These are phyloP conservation scores for Eremochloa ophiuroides DNA, from an alignment of 176 grass and related monocot species.

Conservation along the genomic window DNA sequence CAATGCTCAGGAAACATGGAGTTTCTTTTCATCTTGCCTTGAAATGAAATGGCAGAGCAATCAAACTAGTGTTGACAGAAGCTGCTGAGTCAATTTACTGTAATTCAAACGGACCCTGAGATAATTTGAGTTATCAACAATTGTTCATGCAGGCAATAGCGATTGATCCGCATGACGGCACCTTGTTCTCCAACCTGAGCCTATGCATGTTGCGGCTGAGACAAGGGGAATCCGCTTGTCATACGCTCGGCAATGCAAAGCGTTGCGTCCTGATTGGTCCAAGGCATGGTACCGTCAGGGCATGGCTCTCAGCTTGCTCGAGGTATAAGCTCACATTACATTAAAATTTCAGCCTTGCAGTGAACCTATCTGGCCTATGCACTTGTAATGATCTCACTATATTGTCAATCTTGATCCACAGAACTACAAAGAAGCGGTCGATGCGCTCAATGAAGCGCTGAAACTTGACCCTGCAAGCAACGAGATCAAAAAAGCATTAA, in stretches of 20 bases:
- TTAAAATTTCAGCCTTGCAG: background rate
- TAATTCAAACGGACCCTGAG: background rate
- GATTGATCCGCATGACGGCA: background rate
- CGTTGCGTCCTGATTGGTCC: background rate
- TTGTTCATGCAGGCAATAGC: background rate
- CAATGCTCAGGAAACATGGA: background rate
- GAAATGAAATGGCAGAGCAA: background rate
- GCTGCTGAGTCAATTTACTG: too few relatives aligned
- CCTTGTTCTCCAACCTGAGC: background rate
- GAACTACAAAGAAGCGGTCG: background rate
- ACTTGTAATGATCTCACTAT: background rate
- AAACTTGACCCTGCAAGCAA: background rate
- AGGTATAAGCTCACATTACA: background rate
- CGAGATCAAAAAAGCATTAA: background rate
- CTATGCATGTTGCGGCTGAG: background rate
- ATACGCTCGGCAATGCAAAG: background rate
- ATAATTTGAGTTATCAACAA: background rate
- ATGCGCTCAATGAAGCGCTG: background rate
- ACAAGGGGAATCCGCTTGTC: background rate
- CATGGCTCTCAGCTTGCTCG: background rate
- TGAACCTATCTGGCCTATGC: background rate
- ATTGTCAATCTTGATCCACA: background rate
- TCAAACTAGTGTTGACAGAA: background rate
- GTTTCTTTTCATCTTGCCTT: background rate
- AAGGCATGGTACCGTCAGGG: background rate